A percentile compares a stretch with the other conserved stretches of the same genome.
Conservation (phyloP, 441 rosid species). For the Erysimum cheiri region DNA sequence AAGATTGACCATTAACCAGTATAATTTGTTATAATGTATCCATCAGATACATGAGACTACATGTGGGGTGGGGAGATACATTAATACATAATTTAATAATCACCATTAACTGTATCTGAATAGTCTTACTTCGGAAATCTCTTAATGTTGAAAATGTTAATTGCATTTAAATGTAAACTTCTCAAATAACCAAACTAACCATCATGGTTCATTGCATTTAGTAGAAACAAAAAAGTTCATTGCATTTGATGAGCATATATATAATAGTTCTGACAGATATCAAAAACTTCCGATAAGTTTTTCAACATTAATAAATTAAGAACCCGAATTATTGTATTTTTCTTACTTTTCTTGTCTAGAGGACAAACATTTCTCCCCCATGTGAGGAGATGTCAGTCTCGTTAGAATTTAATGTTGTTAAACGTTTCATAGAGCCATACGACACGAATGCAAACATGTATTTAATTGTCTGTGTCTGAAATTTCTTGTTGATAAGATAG, state of each 20-base stretch:
- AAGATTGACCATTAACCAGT: slow-evolving; percentile 25
- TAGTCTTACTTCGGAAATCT: slow-evolving; percentile 12
- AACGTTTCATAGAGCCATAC: slow-evolving; percentile 24
- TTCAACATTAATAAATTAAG: slow-evolving; percentile 21
- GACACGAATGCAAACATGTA: slow-evolving; percentile 33
- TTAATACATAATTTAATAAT: slow-evolving; percentile 19
- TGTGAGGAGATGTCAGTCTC: slow-evolving; percentile 47
- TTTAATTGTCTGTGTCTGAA: slow-evolving; percentile 27
- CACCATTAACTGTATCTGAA: neutral
- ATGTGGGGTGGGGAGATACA: slow-evolving; percentile 10
- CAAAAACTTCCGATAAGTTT: slow-evolving; percentile 36
- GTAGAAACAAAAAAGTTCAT: slow-evolving; percentile 26
- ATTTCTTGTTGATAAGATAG: slow-evolving; percentile 36
- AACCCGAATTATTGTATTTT: slow-evolving; percentile 17
- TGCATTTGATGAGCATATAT: slow-evolving; percentile 37
- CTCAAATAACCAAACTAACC: slow-evolving; percentile 10
- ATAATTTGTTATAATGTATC: slow-evolving; percentile 1
- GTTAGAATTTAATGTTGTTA: slow-evolving; percentile 36
- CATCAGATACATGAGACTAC: neutral
- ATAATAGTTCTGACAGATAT: slow-evolving; percentile 34
- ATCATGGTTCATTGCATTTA: slow-evolving; percentile 43
- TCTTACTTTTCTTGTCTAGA: slow-evolving; percentile 22
- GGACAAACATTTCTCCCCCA: slow-evolving; percentile 47
- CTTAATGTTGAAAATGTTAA: neutral
- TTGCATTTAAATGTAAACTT: slow-evolving; percentile 7